Conservation (phyloP, 2,329 filamentous ascomycete species). For the Trichophyton mentagrophytes region DNA sequence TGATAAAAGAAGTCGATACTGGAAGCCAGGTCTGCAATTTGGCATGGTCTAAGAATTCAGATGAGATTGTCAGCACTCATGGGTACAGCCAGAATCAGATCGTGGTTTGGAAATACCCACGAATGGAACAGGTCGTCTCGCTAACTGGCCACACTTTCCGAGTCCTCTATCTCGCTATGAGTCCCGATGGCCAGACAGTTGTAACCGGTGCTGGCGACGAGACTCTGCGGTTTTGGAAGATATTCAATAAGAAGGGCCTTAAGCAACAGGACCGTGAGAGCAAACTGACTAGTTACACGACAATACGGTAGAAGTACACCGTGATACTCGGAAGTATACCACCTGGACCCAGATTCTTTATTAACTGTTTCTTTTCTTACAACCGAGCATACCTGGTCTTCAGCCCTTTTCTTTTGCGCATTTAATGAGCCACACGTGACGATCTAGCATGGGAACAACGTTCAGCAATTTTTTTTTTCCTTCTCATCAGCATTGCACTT, state of each 20-base stretch:
- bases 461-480: not conserved
- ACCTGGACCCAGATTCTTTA: not conserved
- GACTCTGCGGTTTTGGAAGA: slow-evolving; percentile 91
- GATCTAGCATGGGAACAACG: slow-evolving; percentile 1
- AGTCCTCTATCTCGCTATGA: slow-evolving; percentile 94
- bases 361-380: no score
- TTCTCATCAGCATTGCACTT: not conserved
- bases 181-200: slow-evolving; percentile 82
- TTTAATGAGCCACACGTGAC: slow-evolving; percentile 1
- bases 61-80: slow-evolving; percentile 93
- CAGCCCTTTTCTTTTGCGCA: not conserved
- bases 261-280: slow-evolving; percentile 52
- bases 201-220: slow-evolving; percentile 95
- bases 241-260: slow-evolving; percentile 73
- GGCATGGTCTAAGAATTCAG: slow-evolving; percentile 93
- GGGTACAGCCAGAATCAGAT: slow-evolving; percentile 98
- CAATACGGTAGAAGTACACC: slow-evolving; percentile 48
- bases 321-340: not conserved
- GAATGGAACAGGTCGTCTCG: slow-evolving; percentile 92
- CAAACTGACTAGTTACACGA: slow-evolving; percentile 64
- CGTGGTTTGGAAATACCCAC: slow-evolving; percentile 98
- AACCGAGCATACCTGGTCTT: not conserved
- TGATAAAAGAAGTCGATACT: slow-evolving; percentile 82
- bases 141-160: slow-evolving; percentile 94
- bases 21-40: slow-evolving; percentile 98